Conservation (phyloP, 2,329 filamentous ascomycete species). For the Chaetomium olivaceum region DNA sequence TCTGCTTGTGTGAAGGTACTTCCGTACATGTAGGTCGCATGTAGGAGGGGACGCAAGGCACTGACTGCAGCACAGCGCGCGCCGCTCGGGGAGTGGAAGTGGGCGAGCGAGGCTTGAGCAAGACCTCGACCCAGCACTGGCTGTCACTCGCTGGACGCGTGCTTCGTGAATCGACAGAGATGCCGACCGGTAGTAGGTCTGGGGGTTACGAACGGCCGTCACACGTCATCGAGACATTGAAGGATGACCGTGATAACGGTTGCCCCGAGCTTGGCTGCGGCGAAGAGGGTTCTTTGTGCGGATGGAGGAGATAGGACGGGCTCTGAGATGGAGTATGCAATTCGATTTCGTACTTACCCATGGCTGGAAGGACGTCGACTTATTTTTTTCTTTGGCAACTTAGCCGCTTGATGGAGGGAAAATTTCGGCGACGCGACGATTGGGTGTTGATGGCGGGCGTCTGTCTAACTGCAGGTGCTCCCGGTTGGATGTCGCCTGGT, state of each 20-base stretch:
- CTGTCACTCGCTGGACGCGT: slow-evolving; percentile 15
- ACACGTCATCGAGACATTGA: slow-evolving; percentile 41
- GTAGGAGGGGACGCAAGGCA: slow-evolving; percentile 36
- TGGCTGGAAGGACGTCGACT: slow-evolving; percentile 28
- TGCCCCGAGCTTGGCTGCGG: slow-evolving; percentile 14
- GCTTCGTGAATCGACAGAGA: slow-evolving; percentile 18
- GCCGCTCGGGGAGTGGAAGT: slow-evolving; percentile 30
- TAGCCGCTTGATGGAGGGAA: slow-evolving; percentile 35
- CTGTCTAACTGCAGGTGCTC: slow-evolving; percentile 28
- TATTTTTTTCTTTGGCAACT: slow-evolving; percentile 31
- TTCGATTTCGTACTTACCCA: slow-evolving; percentile 33
- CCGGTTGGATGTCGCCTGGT: slow-evolving; percentile 24
- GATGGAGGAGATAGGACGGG: not conserved
- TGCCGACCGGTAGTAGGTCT: slow-evolving; percentile 24
- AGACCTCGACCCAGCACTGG: slow-evolving; percentile 15
- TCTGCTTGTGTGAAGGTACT: slow-evolving; percentile 27
- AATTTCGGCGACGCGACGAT: slow-evolving; percentile 32
- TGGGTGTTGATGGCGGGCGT: slow-evolving; percentile 29
- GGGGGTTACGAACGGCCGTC: slow-evolving; percentile 38
- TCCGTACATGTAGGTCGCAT: slow-evolving; percentile 32
- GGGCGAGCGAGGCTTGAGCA: slow-evolving; percentile 27
- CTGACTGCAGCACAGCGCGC: slow-evolving; percentile 31
- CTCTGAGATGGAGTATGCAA: slow-evolving; percentile 16
- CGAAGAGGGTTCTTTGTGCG: slow-evolving; percentile 7
- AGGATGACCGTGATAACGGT: slow-evolving; percentile 29